Base-by-base conservation (phyloP, 164 flowering plant genomes). In the Dillenia suffruticosa region DNA sequence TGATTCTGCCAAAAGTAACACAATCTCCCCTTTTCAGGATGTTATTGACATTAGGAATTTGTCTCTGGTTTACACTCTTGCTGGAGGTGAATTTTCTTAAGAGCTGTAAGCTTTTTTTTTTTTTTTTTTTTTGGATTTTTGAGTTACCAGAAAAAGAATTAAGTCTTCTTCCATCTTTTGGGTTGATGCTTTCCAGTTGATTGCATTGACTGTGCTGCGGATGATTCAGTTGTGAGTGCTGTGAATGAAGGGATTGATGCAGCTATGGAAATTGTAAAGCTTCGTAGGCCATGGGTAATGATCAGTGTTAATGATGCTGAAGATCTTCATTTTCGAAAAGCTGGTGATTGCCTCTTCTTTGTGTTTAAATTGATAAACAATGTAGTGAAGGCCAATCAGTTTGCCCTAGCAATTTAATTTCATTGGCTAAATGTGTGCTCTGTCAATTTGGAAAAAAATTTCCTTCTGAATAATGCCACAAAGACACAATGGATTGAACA, bases 131-230 rank as follows among this genome's bases (percentile, higher is more conserved):
- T 40, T 15, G 9, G 14, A 26, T 26, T 26, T 40, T 47, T 15
- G 48, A 19, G 13, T 26, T 40, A n/a, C 44, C 44, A 44, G 56
- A 60, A 26, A 26, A 2, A 26, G 32, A 26, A 26, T 2, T 26
- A 26, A 26, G 5, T 26, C 32, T 26, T 26, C 32, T 48, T 15
- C 5, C 17, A 10, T n/a, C 44, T 43, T 46, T 51, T 45, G 24
- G 49, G 45, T 9, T 45, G 45, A 44, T 44, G 10, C 12, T 17
- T 51, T 71, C 70, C 75, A 91, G 92, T 88, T 64, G 96, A 88
- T 77, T 85, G 92, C 74, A 87, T 87, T 51, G 91, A 89, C 57
- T 87, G 97, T 68, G 97, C 93, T 45, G 96, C 93, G 9, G 93
- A 87, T 63, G 87, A 51, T 8, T 76, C 93, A 2, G 90, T 86